phyloP scores from a whole-genome alignment of 2,329 filamentous ascomycete genomes.

The Orbilia javanica region DNA sequence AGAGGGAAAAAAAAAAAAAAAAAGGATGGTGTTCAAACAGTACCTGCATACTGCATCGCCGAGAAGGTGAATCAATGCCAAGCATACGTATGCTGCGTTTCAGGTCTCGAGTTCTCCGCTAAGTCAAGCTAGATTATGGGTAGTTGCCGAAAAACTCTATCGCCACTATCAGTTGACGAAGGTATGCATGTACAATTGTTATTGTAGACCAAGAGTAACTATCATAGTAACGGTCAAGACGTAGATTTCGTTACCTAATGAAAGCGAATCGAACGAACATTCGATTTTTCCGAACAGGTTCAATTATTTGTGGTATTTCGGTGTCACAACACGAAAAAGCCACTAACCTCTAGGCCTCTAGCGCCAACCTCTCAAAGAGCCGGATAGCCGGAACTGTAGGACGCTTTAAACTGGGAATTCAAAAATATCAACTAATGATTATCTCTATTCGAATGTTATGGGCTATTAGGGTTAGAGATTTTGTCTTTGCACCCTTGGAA shows the following conservation, averaged over 20 bases:
- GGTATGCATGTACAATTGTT: background rate
- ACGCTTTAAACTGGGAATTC: no score
- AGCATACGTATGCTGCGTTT: background rate
- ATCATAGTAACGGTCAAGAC: constrained; percentile 8
- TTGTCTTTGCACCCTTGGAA: no score
- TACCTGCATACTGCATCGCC: constrained; percentile 5
- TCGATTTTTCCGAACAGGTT: no score
- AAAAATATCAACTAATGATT: no score
- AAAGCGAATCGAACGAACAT: no score
- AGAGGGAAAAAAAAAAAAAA: no score
- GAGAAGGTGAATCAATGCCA: background rate
- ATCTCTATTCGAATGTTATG: no score
- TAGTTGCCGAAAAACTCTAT: background rate
- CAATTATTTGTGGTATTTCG: background rate
- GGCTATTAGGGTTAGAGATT: no score
- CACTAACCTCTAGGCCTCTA: background rate
- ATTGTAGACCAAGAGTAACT: background rate
- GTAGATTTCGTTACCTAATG: no score
- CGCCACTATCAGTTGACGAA: background rate
- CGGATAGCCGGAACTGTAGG: background rate
- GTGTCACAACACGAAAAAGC: background rate
- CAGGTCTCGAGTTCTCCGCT: background rate
- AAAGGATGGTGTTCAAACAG: background rate
- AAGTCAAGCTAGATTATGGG: no score
- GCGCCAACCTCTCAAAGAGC: background rate